A percentile compares a stretch with the other conserved stretches of the same genome.
Conservation (phyloP, 495 filamentous ascomycete species). For the Aspergillus ostianus region DNA sequence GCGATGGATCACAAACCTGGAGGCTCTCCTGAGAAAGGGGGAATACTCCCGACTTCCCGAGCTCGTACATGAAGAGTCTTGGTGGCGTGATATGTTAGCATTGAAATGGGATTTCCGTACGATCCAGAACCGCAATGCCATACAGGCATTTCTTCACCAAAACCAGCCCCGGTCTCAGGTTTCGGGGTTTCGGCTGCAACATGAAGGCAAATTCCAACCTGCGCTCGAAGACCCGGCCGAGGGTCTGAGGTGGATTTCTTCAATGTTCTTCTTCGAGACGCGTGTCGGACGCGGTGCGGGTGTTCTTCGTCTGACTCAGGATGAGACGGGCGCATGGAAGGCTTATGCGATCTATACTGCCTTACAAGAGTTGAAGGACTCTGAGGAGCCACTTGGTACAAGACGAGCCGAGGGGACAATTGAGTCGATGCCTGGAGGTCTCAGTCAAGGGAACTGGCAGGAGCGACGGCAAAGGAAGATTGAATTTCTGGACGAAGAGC, state of each 20-base stretch:
- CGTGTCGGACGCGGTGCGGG: slow-evolving; percentile 56
- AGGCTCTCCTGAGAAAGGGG: slow-evolving; percentile 22
- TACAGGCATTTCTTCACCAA: slow-evolving; percentile 45
- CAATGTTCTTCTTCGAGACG: slow-evolving; percentile 53
- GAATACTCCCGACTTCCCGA: slow-evolving; percentile 15
- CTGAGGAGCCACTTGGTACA: slow-evolving; percentile 50
- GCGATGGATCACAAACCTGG: slow-evolving; percentile 36
- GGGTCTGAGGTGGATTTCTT: slow-evolving; percentile 47
- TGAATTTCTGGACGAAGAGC: slow-evolving; percentile 57
- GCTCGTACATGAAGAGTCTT: slow-evolving; percentile 56
- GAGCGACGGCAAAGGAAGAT: slow-evolving; percentile 56
- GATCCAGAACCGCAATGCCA: slow-evolving; percentile 46
- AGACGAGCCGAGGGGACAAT: slow-evolving; percentile 52
- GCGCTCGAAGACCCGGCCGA: slow-evolving; percentile 42
- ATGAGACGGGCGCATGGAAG: slow-evolving; percentile 54
- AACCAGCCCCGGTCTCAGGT: slow-evolving; percentile 34
- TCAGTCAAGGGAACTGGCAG: slow-evolving; percentile 64
- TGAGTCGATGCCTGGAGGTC: slow-evolving; percentile 57
- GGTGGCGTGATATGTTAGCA: slow-evolving; percentile 63
- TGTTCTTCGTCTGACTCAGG: slow-evolving; percentile 53
- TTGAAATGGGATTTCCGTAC: slow-evolving; percentile 61
- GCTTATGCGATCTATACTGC: slow-evolving; percentile 64
- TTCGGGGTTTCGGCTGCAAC: slow-evolving; percentile 40
- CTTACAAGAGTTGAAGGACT: slow-evolving; percentile 49
- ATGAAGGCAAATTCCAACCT: slow-evolving; percentile 38